Evolutionary conservation across 2,329 filamentous ascomycete species (phyloP).

Genomic region (Coniochaeta sp.): DNA sequence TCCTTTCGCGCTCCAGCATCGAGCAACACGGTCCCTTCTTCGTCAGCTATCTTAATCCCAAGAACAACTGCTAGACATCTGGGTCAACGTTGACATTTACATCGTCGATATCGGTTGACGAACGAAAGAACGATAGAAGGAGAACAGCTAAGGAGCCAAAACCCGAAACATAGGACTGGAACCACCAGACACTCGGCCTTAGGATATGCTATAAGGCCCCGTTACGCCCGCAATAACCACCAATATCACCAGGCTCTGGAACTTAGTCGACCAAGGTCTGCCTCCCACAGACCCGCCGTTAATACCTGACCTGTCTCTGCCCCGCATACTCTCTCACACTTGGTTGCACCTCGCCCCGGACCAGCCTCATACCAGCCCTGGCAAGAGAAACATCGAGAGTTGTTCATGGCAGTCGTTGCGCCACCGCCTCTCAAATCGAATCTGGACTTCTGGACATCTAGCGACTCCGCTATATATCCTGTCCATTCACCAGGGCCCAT

Average conservation of each 20-base stretch:
- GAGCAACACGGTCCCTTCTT: conserved; percentile 4
- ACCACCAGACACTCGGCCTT: not conserved
- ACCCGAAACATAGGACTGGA: not conserved
- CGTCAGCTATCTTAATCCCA: conserved; percentile 10
- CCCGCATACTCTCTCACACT: conserved; percentile 11
- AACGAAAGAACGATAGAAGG: conserved; percentile 2
- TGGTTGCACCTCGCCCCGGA: not conserved
- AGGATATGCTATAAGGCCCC: conserved; percentile 11
- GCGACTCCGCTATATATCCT: conserved; percentile 20
- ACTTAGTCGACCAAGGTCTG: conserved; percentile 12
- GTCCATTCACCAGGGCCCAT: conserved; percentile 22
- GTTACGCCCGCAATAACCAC: conserved; percentile 5
- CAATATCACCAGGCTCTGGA: conserved; percentile 11
- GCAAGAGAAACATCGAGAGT: not conserved
- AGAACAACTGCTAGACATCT: conserved; percentile 2
- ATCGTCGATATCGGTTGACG: not conserved
- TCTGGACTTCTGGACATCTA: conserved; percentile 21
- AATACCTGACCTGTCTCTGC: conserved; percentile 3
- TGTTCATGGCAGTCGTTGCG: conserved; percentile 29
- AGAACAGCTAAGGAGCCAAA: not conserved
- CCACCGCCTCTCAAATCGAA: conserved; percentile 23
- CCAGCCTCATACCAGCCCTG: not conserved
- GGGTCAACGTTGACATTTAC: not conserved
- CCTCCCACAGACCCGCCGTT: not conserved
- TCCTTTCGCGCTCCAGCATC: conserved; percentile 8